phyloP scores from a whole-genome alignment of 1,284 basidiomycete genomes.

The Paramarasmius palmivorus region DNA sequence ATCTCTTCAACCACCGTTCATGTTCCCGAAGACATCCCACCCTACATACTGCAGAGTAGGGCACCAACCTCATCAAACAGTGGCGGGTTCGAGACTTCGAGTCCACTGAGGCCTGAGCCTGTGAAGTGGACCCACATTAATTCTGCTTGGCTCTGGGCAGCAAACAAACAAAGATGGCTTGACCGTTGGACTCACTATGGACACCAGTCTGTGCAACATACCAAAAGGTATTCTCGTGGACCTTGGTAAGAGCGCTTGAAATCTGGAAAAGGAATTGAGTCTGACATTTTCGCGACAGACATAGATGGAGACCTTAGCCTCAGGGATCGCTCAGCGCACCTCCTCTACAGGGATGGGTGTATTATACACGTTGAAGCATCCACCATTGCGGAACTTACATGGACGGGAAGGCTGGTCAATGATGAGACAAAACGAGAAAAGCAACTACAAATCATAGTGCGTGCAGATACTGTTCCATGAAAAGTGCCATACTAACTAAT shows the following conservation, averaged over 20 bases:
- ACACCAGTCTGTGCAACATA: constrained; percentile 1
- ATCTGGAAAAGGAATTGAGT: not conserved
- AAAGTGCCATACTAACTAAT: not conserved
- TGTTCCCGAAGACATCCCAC: too few species aligned
- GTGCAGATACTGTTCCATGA: too few species aligned
- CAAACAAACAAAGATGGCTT: too few species aligned
- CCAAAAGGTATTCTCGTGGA: not conserved
- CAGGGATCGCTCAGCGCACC: constrained; percentile 14
- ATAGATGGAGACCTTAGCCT: not conserved
- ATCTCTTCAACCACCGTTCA: too few species aligned
- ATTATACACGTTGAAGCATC: constrained; percentile 42
- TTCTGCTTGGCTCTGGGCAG: too few species aligned
- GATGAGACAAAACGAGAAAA: constrained; percentile 2
- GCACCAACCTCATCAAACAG: too few species aligned
- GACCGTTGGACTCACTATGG: constrained; percentile 10
- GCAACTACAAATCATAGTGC: constrained; percentile 7
- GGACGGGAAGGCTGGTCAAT: constrained; percentile 7
- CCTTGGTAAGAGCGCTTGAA: not conserved
- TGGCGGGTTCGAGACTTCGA: too few species aligned
- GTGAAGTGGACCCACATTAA: too few species aligned
- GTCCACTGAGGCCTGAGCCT: too few species aligned
- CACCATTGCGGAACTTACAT: constrained; percentile 21
- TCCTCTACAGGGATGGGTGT: constrained; percentile 32
- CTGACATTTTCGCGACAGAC: not conserved
- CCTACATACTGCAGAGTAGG: too few species aligned